Evolutionary conservation across 2,329 filamentous ascomycete species (phyloP).

Genomic region (Trichoderma sp.): DNA sequence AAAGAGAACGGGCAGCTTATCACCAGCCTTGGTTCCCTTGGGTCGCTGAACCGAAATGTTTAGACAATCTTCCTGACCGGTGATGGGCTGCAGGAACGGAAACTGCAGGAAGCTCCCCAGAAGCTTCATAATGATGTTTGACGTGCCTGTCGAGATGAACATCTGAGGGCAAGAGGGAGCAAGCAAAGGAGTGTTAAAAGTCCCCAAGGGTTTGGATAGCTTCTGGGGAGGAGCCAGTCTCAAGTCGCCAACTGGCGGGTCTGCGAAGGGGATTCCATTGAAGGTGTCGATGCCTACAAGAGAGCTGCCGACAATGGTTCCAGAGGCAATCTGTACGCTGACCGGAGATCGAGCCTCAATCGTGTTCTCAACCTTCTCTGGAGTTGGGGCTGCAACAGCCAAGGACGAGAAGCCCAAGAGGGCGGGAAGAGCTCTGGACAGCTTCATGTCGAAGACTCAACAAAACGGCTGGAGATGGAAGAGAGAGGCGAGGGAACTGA

Average conservation of each 20-base stretch:
- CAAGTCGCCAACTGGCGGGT: conserved; percentile 65
- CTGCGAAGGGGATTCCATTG: conserved; percentile 73
- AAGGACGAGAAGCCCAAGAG: conserved; percentile 17
- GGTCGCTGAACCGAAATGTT: conserved; percentile 63
- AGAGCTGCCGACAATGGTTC: conserved; percentile 55
- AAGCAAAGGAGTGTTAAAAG: conserved; percentile 57
- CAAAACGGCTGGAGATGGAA: not conserved
- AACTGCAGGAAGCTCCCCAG: conserved; percentile 54
- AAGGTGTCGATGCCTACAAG: conserved; percentile 62
- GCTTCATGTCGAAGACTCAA: conserved; percentile 19
- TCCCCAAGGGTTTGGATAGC: conserved; percentile 59
- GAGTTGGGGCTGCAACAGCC: conserved; percentile 14
- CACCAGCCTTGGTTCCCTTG: conserved; percentile 51
- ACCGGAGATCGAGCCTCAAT: conserved; percentile 50
- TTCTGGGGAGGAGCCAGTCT: conserved; percentile 68
- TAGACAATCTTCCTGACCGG: conserved; percentile 65
- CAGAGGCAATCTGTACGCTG: conserved; percentile 56
- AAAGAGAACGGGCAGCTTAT: conserved; percentile 66
- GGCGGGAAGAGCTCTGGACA: not conserved
- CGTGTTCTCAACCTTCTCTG: conserved; percentile 39
- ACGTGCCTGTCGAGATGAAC: conserved; percentile 53
- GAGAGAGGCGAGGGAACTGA: not conserved
- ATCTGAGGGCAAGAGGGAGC: conserved; percentile 73
- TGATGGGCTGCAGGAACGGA: conserved; percentile 58
- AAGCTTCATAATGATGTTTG: conserved; percentile 44